Percentiles rank a stretch among this genome's conserved stretches.
These are phyloP conservation scores for Filobasidium floriforme DNA, from an alignment of 768 basidiomycete species.

Conservation along the genomic window DNA sequence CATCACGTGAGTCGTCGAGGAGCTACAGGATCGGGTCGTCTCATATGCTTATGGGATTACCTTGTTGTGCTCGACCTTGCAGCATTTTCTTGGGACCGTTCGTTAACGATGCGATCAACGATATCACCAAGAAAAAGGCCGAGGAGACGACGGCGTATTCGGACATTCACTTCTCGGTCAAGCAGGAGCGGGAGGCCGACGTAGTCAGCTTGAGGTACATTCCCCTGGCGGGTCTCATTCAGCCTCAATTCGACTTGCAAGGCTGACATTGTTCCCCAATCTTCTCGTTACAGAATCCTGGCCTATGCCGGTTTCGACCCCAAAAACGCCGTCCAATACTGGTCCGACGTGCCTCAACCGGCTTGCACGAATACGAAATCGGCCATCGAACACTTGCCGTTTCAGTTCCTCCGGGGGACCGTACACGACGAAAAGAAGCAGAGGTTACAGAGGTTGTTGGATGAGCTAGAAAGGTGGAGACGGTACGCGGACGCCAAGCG, in stretches of 20 bases:
- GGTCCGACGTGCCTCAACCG: constrained; percentile 51
- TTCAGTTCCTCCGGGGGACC: background rate
- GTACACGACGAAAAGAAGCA: constrained; percentile 51
- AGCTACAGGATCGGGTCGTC: too few relatives aligned
- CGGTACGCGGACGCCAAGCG: background rate
- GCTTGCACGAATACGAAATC: constrained; percentile 14
- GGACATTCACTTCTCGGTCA: constrained; percentile 67
- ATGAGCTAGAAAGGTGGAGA: constrained; percentile 64
- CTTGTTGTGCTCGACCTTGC: constrained; percentile 24
- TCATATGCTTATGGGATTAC: too few relatives aligned
- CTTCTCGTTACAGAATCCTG: constrained; percentile 57
- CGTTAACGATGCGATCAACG: constrained; percentile 84
- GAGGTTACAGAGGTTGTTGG: constrained; percentile 56
- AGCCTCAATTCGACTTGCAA: background rate
- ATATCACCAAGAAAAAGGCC: constrained; percentile 67
- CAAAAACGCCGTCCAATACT: constrained; percentile 69
- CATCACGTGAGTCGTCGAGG: constrained; percentile 59
- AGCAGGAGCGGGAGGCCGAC: constrained; percentile 89
- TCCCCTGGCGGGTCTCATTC: constrained; percentile 33
- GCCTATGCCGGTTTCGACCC: constrained; percentile 89
- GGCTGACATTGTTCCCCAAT: constrained; percentile 7
- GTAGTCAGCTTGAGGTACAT: constrained; percentile 79
- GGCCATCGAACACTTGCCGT: constrained; percentile 45
- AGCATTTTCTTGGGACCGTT: constrained; percentile 68
- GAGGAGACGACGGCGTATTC: constrained; percentile 46